phyloP scores from a whole-genome alignment of 371 early-diverging fungal species.

The Apophysomyces ossiformis region DNA sequence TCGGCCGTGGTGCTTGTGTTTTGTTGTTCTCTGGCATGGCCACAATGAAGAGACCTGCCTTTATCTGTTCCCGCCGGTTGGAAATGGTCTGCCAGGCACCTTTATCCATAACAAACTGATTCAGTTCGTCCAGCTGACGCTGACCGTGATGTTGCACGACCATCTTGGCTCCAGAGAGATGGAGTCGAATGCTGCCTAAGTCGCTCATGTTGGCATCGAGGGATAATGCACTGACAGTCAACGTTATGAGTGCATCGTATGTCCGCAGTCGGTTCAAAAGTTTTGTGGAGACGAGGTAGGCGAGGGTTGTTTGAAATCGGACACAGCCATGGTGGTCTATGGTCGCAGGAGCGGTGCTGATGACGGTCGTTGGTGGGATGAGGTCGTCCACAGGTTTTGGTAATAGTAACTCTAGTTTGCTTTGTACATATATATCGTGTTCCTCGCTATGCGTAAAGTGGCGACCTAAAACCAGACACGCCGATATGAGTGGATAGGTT shows the following conservation, averaged over 20 bases:
- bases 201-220: constrained; percentile 15
- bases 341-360: constrained; percentile 32
- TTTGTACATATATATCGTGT: constrained; percentile 41
- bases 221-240: constrained; percentile 23
- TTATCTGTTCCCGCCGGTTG: constrained; percentile 31
- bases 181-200: constrained; percentile 24
- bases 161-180: constrained; percentile 44
- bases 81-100: constrained; percentile 39
- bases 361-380: constrained; percentile 46
- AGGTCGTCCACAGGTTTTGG: constrained; percentile 50
- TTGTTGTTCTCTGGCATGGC: constrained; percentile 44
- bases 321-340: constrained; percentile 32
- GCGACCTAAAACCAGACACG: constrained; percentile 28
- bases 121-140: constrained; percentile 42
- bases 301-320: constrained; percentile 37
- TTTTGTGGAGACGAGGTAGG: constrained; percentile 49
- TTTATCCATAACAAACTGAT: constrained; percentile 47
- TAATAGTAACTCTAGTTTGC: constrained; percentile 46
- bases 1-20: constrained; percentile 1
- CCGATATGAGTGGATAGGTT: constrained; percentile 14
- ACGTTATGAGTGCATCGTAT: constrained; percentile 32
- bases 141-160: constrained; percentile 38
- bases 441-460: constrained; percentile 36
- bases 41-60: constrained; percentile 48
- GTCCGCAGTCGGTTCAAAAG: constrained; percentile 42